Conservation (phyloP, 768 basidiomycete genomes). For the Mycena maculata region DNA sequence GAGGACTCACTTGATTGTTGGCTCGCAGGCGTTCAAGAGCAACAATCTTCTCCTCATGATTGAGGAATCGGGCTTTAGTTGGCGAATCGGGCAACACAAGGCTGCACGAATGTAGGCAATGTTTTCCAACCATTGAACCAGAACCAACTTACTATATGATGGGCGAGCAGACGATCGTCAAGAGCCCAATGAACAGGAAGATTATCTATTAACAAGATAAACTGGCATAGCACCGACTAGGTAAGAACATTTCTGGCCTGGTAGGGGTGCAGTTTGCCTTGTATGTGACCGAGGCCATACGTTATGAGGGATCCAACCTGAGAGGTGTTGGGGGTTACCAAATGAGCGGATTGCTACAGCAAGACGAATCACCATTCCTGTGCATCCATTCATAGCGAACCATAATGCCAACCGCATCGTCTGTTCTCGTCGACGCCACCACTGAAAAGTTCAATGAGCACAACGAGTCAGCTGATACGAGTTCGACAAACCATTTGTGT, state of each 20-base stretch:
- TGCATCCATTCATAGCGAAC: slow-evolving; percentile 57
- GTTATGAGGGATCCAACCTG: slow-evolving; percentile 57
- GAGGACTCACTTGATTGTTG: slow-evolving; percentile 54
- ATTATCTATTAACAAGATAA: slow-evolving; percentile 45
- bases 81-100: slow-evolving; percentile 59
- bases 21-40: slow-evolving; percentile 55
- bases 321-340: background rate
- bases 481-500: slow-evolving; percentile 55
- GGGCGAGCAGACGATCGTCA: slow-evolving; percentile 53
- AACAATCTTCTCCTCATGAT: slow-evolving; percentile 53
- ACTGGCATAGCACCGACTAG: background rate
- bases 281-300: slow-evolving; percentile 55
- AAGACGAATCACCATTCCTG: slow-evolving; percentile 49
- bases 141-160: slow-evolving; percentile 46
- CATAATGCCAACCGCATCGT: slow-evolving; percentile 55
- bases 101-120: slow-evolving; percentile 29
- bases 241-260: slow-evolving; percentile 45
- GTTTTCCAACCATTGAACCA: too few relatives aligned
- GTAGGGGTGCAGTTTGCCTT: slow-evolving; percentile 51
- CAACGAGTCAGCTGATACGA: background rate
- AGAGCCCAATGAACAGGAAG: slow-evolving; percentile 57
- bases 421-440: slow-evolving; percentile 63
- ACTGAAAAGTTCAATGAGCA: too few relatives aligned
- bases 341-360: background rate
- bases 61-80: slow-evolving; percentile 53